These are phyloP conservation scores for Populus hybrid DNA, from an alignment of 441 rosid genomes.

Conservation along the genomic window DNA sequence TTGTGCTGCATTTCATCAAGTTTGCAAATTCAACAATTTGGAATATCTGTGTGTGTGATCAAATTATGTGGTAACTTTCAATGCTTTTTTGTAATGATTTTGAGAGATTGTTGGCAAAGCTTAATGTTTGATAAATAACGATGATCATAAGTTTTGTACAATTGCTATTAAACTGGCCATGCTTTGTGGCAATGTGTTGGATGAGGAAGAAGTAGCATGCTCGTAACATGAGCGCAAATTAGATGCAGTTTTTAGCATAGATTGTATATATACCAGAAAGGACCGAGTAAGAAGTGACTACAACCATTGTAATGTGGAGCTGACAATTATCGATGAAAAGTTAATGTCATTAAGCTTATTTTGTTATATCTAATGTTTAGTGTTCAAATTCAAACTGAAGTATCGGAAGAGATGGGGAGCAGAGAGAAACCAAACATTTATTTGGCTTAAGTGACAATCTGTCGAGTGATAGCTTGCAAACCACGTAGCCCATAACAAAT, in stretches of 20 bases:
- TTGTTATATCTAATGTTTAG: not conserved
- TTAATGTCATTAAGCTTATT: not conserved
- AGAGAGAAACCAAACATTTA: not conserved
- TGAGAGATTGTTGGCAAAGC: not conserved
- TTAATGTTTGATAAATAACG: not conserved
- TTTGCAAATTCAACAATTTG: not conserved
- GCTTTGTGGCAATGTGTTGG: not conserved
- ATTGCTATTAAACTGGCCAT: not conserved
- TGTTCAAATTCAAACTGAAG: not conserved
- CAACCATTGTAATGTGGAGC: not conserved
- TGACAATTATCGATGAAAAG: not conserved
- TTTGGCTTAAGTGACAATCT: not conserved
- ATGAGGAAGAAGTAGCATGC: not conserved
- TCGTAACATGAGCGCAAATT: not conserved
- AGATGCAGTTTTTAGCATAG: not conserved
- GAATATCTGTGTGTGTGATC: not conserved
- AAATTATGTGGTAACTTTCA: not conserved
- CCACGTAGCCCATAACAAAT: not conserved
- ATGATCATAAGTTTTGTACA: not conserved
- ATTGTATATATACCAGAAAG: not conserved
- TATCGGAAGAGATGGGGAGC: not conserved
- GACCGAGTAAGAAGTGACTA: not conserved
- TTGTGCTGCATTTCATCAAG: not conserved
- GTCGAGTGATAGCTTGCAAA: not conserved
- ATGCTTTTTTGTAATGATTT: constrained; percentile 1